Evolutionary conservation across 2,329 filamentous ascomycete genomes (phyloP).

Genomic region (Colletotrichum siamense): DNA sequence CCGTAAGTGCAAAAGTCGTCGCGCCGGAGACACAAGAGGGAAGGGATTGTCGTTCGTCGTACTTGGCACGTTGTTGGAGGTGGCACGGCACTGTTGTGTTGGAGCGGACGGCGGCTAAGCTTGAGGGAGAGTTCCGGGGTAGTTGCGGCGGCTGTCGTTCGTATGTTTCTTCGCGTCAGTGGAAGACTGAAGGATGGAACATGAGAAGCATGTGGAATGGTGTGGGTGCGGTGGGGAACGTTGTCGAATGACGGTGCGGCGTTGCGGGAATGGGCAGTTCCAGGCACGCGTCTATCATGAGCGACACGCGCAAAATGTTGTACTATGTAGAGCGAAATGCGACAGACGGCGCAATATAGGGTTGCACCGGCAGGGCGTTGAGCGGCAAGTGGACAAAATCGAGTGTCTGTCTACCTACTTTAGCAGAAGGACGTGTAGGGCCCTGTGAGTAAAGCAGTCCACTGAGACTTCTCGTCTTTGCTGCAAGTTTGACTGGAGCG

Average conservation of each 20-base stretch:
- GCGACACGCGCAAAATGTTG: not conserved
- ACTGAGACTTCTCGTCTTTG: not conserved
- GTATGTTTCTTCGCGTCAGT: not conserved
- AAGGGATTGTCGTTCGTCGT: not conserved
- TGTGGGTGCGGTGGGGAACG: constrained; percentile 1
- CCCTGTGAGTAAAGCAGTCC: not conserved
- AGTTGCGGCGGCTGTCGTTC: not conserved
- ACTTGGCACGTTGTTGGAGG: not conserved
- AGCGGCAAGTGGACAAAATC: not conserved
- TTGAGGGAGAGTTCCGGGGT: not conserved
- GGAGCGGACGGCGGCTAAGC: not conserved
- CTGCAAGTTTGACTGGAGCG: not conserved
- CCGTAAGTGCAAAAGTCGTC: not conserved
- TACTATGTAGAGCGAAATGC: not conserved
- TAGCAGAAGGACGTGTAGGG: not conserved
- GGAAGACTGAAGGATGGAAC: not conserved
- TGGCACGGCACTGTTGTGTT: not conserved
- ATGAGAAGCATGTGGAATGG: not conserved
- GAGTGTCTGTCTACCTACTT: not conserved
- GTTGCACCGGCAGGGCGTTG: not conserved
- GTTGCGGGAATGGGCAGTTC: constrained; percentile 5
- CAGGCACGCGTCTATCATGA: not conserved
- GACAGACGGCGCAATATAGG: not conserved
- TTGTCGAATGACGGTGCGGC: not conserved
- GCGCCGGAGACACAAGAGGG: not conserved